phyloP scores from a whole-genome alignment of 1,139 yeast species.

The Geotrichum siamense region DNA sequence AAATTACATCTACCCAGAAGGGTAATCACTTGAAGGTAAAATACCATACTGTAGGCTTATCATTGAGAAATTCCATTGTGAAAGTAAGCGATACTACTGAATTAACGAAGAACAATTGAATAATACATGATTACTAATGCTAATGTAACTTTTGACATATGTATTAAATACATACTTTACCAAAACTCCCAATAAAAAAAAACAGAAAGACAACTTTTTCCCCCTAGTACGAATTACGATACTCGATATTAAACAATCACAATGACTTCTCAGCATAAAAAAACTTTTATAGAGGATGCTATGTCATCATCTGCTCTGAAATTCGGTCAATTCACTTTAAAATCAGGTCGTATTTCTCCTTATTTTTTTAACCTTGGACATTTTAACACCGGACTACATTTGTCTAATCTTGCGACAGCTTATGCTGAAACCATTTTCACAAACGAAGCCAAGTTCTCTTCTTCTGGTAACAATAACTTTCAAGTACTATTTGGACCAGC shows the following conservation, averaged over 20 bases:
- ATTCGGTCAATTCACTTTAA: conserved; percentile 83
- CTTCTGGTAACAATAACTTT: conserved; percentile 65
- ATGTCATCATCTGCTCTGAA: conserved; percentile 72
- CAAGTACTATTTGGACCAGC: conserved; percentile 97
- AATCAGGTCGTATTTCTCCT: conserved; percentile 91
- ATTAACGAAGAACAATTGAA: no score
- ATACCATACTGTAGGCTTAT: no score
- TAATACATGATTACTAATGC: no score
- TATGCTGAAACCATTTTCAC: conserved; percentile 78
- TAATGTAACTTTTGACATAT: no score
- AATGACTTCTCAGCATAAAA: conserved; percentile 42
- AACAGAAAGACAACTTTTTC: no score
- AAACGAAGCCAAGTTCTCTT: neutral
- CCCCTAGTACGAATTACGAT: no score
- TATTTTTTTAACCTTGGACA: conserved; percentile 92
- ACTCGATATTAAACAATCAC: neutral
- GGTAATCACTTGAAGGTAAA: no score
- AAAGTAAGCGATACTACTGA: no score
- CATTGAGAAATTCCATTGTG: no score
- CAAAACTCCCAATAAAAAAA: no score
- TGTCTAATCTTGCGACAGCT: conserved; percentile 74
- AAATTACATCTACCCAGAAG: no score
- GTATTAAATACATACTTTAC: no score
- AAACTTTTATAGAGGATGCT: conserved; percentile 71
- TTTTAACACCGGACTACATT: conserved; percentile 71